These are phyloP conservation scores for Alisma plantagoaquatica DNA, from an alignment of 106 monocot genomes.

Conservation along the genomic window DNA sequence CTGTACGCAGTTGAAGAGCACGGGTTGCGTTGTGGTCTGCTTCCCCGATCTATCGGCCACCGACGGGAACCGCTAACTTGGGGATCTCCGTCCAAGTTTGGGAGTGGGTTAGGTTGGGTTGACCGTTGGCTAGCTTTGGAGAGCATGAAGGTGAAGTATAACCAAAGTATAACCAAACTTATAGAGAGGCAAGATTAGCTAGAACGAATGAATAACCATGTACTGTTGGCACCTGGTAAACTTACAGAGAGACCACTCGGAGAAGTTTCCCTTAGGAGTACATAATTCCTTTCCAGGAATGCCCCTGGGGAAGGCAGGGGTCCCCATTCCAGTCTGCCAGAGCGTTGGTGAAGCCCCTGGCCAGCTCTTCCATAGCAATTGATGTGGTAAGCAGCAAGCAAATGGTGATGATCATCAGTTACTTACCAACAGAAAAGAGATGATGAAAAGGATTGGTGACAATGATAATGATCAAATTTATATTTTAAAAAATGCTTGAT, in stretches of 20 bases:
- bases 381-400: too few relatives aligned
- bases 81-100: too few relatives aligned
- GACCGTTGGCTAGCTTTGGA: too few relatives aligned
- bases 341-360: conserved; percentile 28
- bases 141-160: too few relatives aligned
- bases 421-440: not conserved
- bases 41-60: too few relatives aligned
- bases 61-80: too few relatives aligned
- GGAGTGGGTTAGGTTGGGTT: too few relatives aligned
- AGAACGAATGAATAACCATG: not conserved
- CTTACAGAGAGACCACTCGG: conserved; percentile 53
- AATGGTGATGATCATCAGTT: too few relatives aligned
- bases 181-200: too few relatives aligned
- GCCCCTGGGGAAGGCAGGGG: conserved; percentile 42
- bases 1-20: too few relatives aligned
- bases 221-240: not conserved
- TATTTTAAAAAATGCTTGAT: not conserved
- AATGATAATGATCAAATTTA: not conserved
- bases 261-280: conserved; percentile 32
- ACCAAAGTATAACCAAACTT: too few relatives aligned
- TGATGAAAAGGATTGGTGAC: not conserved
- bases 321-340: conserved; percentile 68
- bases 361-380: conserved; percentile 46
- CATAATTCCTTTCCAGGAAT: conserved; percentile 49
- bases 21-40: too few relatives aligned